Evolutionary conservation across 345 rosid species (phyloP).

Genomic region (Eutrema yunnanense): DNA sequence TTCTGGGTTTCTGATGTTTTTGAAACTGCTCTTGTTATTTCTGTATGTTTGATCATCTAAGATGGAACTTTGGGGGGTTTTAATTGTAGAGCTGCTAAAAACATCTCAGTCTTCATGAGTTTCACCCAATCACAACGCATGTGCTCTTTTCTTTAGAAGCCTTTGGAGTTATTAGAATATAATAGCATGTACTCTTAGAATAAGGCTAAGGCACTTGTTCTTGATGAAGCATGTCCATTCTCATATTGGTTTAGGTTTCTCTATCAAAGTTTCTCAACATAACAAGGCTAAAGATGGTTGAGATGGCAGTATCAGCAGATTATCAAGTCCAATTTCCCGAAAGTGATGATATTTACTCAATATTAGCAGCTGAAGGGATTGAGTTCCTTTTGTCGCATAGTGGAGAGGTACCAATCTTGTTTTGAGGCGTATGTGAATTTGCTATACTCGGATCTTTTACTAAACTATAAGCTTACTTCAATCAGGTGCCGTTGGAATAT

Average conservation of each 20-base stretch:
- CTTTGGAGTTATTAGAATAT: neutral
- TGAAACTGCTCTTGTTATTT: neutral
- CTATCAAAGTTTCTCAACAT: neutral
- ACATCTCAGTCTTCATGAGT: neutral
- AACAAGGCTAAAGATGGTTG: neutral
- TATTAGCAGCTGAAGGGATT: slow-evolving; percentile 50
- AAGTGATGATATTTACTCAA: slow-evolving; percentile 28
- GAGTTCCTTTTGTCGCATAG: slow-evolving; percentile 52
- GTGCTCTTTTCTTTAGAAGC: neutral
- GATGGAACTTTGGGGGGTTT: neutral
- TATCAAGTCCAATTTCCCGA: slow-evolving; percentile 17
- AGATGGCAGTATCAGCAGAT: slow-evolving; percentile 37
- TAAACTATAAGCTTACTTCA: neutral
- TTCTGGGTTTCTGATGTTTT: slow-evolving; percentile 5
- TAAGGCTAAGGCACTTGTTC: neutral
- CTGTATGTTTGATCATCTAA: slow-evolving; percentile 8
- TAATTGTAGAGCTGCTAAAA: neutral
- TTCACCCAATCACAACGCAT: neutral
- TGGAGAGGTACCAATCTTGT: slow-evolving; percentile 35
- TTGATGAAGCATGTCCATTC: neutral
- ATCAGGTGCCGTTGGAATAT: slow-evolving; percentile 56
- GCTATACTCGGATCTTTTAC: neutral
- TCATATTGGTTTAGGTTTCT: slow-evolving; percentile 8
- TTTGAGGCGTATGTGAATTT: neutral
- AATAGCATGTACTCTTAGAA: neutral